Conservation (phyloP, 2,329 filamentous ascomycete genomes). For the Colletotrichum sublineola region DNA sequence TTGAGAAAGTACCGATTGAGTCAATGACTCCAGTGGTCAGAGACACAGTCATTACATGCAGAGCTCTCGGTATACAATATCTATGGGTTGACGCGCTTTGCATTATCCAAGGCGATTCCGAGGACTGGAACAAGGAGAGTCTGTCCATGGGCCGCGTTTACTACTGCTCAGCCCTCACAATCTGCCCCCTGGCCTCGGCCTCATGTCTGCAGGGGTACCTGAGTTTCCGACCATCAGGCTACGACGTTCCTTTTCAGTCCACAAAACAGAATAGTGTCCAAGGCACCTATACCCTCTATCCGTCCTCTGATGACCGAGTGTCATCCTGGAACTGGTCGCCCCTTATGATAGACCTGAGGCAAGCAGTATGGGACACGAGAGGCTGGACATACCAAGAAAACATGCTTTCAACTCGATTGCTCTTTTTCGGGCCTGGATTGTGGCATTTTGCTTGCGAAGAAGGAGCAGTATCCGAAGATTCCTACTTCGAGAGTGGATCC, state of each 20-base stretch:
- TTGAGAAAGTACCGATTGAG: neutral
- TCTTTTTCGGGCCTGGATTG: conserved; percentile 2
- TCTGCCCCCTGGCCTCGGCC: conserved; percentile 2
- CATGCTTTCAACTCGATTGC: neutral
- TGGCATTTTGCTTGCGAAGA: conserved; percentile 14
- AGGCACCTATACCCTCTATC: conserved; percentile 1
- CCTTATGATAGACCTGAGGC: neutral
- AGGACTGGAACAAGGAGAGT: conserved; percentile 43
- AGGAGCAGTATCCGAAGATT: neutral
- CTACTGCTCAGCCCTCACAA: conserved; percentile 6
- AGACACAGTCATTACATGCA: conserved; percentile 8
- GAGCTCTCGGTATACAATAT: conserved; percentile 44
- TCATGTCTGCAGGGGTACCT: conserved; percentile 17
- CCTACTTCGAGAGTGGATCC: neutral
- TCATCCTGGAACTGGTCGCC: neutral
- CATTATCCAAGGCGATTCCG: conserved; percentile 47
- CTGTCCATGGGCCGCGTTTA: conserved; percentile 18
- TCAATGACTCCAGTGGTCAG: conserved; percentile 2
- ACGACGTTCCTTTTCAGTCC: neutral
- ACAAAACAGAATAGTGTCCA: neutral
- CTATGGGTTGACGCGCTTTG: conserved; percentile 50
- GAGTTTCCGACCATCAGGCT: neutral
- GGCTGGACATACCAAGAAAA: conserved; percentile 23
- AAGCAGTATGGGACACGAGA: conserved; percentile 5
- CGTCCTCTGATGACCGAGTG: neutral